These are phyloP conservation scores for Tagetes patula DNA, from an alignment of 129 eudicot species.

Conservation along the genomic window DNA sequence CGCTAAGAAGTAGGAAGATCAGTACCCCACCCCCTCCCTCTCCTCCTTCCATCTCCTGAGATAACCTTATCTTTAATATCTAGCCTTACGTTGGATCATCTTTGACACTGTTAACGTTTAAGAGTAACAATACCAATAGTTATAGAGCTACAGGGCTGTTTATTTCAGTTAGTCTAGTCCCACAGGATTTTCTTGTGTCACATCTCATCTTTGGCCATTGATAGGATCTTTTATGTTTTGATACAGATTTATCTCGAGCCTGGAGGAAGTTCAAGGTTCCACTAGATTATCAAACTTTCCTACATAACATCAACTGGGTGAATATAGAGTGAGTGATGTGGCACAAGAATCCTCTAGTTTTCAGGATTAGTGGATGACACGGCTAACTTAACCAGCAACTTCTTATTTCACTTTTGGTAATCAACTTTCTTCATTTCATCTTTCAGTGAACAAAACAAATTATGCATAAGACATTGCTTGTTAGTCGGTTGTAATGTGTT, in stretches of 20 bases:
- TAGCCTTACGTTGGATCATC: conserved; percentile 38
- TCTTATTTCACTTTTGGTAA: conserved; percentile 30
- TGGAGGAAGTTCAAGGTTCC: conserved; percentile 45
- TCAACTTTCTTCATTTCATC: conserved; percentile 14
- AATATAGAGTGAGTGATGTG: conserved; percentile 22
- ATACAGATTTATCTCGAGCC: conserved; percentile 44
- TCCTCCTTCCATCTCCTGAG: background rate
- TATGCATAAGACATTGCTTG: background rate
- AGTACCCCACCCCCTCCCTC: conserved; percentile 9
- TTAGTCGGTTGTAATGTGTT: background rate
- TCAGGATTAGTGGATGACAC: conserved; percentile 34
- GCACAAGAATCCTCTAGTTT: conserved; percentile 34
- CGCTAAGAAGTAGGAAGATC: conserved; percentile 22
- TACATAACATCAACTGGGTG: conserved; percentile 25
- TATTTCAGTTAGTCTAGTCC: conserved; percentile 57
- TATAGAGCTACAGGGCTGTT: conserved; percentile 47
- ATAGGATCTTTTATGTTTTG: conserved; percentile 45
- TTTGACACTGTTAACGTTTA: conserved; percentile 16
- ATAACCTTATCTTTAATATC: conserved; percentile 31
- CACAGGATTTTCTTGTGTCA: conserved; percentile 51
- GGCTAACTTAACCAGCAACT: conserved; percentile 35
- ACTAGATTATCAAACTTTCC: conserved; percentile 28
- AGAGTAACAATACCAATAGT: conserved; percentile 31
- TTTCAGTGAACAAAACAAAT: background rate
- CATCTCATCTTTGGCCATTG: conserved; percentile 45